phyloP scores from a whole-genome alignment of 139 green algal species.

The Dunaliella sp. region DNA sequence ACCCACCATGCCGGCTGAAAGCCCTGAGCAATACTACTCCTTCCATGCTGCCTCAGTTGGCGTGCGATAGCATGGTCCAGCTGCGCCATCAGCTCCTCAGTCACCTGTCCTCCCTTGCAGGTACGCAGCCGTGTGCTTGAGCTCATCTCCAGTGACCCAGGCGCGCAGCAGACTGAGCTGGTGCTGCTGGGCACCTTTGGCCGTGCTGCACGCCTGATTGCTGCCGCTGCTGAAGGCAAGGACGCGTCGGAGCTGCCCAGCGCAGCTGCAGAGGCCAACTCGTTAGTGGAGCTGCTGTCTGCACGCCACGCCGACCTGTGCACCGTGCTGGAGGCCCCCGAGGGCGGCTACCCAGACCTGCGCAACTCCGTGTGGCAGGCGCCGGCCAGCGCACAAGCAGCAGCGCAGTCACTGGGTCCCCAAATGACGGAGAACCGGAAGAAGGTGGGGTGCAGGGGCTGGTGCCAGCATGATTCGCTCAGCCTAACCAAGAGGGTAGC shows the following conservation, averaged over 20 bases:
- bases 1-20: no score
- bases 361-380: constrained; percentile 69
- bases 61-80: no score
- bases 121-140: constrained; percentile 75
- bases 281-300: constrained; percentile 70
- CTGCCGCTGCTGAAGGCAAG: constrained; percentile 23
- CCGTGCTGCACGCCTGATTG: constrained; percentile 67
- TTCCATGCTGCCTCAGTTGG: no score
- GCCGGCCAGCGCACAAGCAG: constrained; percentile 56
- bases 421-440: constrained; percentile 83
- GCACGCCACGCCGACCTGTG: constrained; percentile 47
- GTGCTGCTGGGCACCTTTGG: constrained; percentile 86
- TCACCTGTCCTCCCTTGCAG: no score
- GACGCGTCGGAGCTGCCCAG: constrained; percentile 48
- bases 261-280: constrained; percentile 41
- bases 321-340: constrained; percentile 47
- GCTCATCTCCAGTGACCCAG: constrained; percentile 76
- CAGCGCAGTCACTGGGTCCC: constrained; percentile 73
- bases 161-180: constrained; percentile 79
- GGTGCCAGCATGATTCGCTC: no score
- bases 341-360: constrained; percentile 69
- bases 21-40: no score
- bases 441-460: constrained; percentile 46
- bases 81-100: no score
- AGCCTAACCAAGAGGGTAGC: no score